Base-by-base conservation (phyloP, 2,329 filamentous ascomycete genomes). In the Plectosphaerella plurivora region DNA sequence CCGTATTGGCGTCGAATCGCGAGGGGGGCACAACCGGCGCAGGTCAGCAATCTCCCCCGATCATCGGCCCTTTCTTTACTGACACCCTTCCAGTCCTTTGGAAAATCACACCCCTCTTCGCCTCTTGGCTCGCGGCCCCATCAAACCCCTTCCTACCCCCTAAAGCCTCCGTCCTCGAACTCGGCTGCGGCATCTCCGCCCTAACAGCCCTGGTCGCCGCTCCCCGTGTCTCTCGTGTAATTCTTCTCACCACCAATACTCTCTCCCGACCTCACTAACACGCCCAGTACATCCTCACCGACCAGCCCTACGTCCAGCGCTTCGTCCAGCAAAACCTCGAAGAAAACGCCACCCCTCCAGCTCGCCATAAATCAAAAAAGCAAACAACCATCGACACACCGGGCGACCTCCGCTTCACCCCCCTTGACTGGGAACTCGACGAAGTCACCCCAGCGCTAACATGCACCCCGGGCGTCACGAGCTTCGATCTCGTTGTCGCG, bases 121-220 rank as follows among this genome's bases (percentile, higher is more conserved):
- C 92, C 20, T 75, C 83, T 58, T 97, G 91, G 91, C 78, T 97
- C 45, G 76, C 84, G 35, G 77, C 78, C 4, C 68, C 78, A 2
- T 60, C 64, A 28, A 47, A 51, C 46, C 20, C 48, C 41, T 62
- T 86, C 49, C 74, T 93, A 8, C 68, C 73, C 22, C 54, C 73
- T 0, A 60, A 73, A 2, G 84, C 88, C 5, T 74, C 74, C 6
- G 75, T 92, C 18, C 75, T 96, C 51, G 94, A 97, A 65, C 82
- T 99, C 6, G 94, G 94, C 44, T 91, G 90, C 66, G 94, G 94
- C 51, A 87, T 96, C 51, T 89, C 91, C 1, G 90, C 87, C 16
- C 76, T 97, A 36, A 81, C 92, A 35, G 90, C 87, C 3, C 74
- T 94, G 37, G 74, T 83, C 7, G 70, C 96, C 12, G 79, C 81